Evolutionary conservation across 345 rosid genomes (phyloP), one percentile per base, ranked within the genome.

Genomic region (Sapria himalayana): DNA sequence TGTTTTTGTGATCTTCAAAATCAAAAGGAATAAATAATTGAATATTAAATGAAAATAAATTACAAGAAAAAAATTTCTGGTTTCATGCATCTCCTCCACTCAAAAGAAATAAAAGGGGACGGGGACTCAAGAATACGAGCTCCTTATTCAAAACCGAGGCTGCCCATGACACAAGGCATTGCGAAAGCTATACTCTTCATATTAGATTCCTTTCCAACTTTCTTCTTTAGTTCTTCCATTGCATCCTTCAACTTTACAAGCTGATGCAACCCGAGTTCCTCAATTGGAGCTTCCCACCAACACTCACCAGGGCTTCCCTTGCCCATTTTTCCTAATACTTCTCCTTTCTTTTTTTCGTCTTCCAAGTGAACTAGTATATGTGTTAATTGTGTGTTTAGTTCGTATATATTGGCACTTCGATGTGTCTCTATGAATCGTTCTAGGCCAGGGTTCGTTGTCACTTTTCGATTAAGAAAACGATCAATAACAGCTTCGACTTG

Each of bases 231-330:
- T 41, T 35, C 59, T 9, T 50, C 46, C 36, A 68, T 22, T 1
- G 64, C 54, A 7, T 19, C 33, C 38, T 41, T 50, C 24, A 63
- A n/a, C 21, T 57, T 35, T 32, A 43, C 18, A 0, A 63, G 66
- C 48, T 63, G 43, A 1, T 22, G 24, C 9, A 40, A 15, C 11
- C 33, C 38, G 19, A 60, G 45, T 37, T 57, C 62, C 8, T 54
- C 56, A 1, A 57, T 5, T 2, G 64, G 54, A 16, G 45, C 19
- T 23, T 49, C 51, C 67, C 74, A 64, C 62, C 57, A 64, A 17
- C 57, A 31, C 17, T 15, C 32, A 2, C 15, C 20, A n/a, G 22
- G 32, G 32, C 39, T 40, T 3, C 20, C 57, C 46, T 39, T 46
- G 44, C 41, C 29, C 11, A 29, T 18, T 9, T 48, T 40, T 16